Percentiles rank a stretch among this genome's conserved stretches.
Evolutionary conservation across 2,329 filamentous ascomycete species (phyloP).

Genomic region (Blastomyces silverae): DNA sequence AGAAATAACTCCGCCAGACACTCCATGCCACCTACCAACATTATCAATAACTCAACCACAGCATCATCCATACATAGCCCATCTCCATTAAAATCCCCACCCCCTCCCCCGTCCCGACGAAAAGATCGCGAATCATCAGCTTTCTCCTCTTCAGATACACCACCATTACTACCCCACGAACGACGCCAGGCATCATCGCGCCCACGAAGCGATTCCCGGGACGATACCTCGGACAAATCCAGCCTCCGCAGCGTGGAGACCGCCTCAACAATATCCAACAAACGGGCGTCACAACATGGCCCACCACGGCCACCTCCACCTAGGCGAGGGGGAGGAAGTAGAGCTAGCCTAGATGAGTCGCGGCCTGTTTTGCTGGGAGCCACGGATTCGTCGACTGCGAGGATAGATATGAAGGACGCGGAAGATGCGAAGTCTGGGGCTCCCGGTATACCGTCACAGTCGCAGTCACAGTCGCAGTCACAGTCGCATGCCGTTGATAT

Average conservation of each 20-base stretch:
- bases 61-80: conserved; percentile 28
- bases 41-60: conserved; percentile 41
- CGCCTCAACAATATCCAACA: conserved; percentile 15
- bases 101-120: conserved; percentile 52
- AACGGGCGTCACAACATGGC: conserved; percentile 23
- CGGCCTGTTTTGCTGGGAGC: conserved; percentile 26
- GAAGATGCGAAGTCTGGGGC: neutral
- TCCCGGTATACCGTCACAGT: conserved; percentile 17
- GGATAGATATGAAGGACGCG: conserved; percentile 19
- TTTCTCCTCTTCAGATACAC: conserved; percentile 12
- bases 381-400: neutral
- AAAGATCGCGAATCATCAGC: conserved; percentile 15
- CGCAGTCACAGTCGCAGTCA: conserved; percentile 37
- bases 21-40: conserved; percentile 41
- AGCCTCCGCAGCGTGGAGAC: conserved; percentile 15
- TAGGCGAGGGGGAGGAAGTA: conserved; percentile 39
- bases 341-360: conserved; percentile 23
- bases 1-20: conserved; percentile 31
- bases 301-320: conserved; percentile 45
- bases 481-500: conserved; percentile 50
- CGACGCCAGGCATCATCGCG: conserved; percentile 1
- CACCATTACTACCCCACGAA: conserved; percentile 1
- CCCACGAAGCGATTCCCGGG: conserved; percentile 7
- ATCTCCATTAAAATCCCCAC: conserved; percentile 39
- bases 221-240: conserved; percentile 12